A percentile compares a stretch with the other conserved stretches of the same genome.
Conservation (phyloP, 208 protist species). For the Wallacemonas sp. region DNA sequence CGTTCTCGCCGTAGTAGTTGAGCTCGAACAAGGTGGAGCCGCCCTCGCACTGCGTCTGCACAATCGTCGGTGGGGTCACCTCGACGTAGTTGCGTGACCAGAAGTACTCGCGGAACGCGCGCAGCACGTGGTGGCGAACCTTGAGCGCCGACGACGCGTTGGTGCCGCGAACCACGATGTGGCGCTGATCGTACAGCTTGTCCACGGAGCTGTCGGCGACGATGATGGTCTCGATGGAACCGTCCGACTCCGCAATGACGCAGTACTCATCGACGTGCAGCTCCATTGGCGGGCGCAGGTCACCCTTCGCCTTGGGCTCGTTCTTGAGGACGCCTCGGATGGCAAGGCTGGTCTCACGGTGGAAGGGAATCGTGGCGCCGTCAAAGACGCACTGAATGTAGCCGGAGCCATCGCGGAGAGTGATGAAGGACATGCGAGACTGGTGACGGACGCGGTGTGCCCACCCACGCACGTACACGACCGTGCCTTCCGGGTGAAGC, state of each 20-base stretch:
- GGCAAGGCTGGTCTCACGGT: slow-evolving; percentile 85
- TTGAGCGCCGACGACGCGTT: slow-evolving; percentile 88
- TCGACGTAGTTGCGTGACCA: slow-evolving; percentile 90
- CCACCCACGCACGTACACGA: slow-evolving; percentile 94
- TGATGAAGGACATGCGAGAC: slow-evolving; percentile 95
- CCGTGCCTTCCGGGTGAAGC: slow-evolving; percentile 36
- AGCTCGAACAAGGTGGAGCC: slow-evolving; percentile 98
- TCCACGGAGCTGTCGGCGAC: slow-evolving; percentile 92
- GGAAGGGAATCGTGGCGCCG: slow-evolving; percentile 68
- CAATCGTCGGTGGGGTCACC: slow-evolving; percentile 97
- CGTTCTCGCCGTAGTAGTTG: slow-evolving; percentile 97
- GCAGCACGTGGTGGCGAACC: slow-evolving; percentile 87
- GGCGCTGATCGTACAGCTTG: slow-evolving; percentile 93
- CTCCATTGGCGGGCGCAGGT: slow-evolving; percentile 81
- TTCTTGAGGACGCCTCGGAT: slow-evolving; percentile 67
- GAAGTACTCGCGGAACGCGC: slow-evolving; percentile 96
- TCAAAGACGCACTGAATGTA: slow-evolving; percentile 96
- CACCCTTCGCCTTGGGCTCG: slow-evolving; percentile 83
- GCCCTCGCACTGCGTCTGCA: slow-evolving; percentile 98
- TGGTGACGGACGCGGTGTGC: slow-evolving; percentile 94
- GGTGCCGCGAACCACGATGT: slow-evolving; percentile 94
- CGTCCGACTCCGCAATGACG: slow-evolving; percentile 81
- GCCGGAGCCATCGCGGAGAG: slow-evolving; percentile 95
- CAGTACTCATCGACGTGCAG: slow-evolving; percentile 87
- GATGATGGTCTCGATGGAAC: slow-evolving; percentile 87